Evolutionary conservation across 371 early-diverging fungal genomes (phyloP).

Genomic region (Nosema muscidifuracis): DNA sequence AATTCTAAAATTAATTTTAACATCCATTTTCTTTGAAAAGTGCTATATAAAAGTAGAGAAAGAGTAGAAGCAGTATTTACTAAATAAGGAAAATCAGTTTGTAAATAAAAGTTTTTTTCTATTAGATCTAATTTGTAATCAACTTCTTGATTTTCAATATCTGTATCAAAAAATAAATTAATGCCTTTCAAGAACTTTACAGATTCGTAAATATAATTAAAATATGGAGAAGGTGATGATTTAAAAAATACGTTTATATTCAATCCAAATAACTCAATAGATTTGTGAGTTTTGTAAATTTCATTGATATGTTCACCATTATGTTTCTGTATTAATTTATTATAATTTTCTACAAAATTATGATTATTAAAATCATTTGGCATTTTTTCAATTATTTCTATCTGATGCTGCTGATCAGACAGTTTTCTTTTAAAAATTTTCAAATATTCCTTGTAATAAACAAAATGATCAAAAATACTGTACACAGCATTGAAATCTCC

Average conservation of each 20-base stretch:
- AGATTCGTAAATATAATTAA: background rate
- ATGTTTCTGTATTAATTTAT: background rate
- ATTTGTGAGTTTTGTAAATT: background rate
- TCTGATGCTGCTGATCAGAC: background rate
- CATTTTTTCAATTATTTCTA: background rate
- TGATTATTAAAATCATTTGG: background rate
- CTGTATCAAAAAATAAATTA: background rate
- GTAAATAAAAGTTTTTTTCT: slow-evolving; percentile 6
- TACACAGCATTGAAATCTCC: slow-evolving; percentile 73
- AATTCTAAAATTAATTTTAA: slow-evolving; percentile 63
- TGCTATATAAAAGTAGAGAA: slow-evolving; percentile 65
- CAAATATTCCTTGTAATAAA: slow-evolving; percentile 53
- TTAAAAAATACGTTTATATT: background rate
- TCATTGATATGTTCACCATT: background rate
- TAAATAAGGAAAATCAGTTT: slow-evolving; percentile 63
- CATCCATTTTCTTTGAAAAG: slow-evolving; percentile 69
- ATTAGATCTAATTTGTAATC: background rate
- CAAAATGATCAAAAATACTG: slow-evolving; percentile 70
- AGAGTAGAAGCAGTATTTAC: slow-evolving; percentile 65
- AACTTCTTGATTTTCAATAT: background rate
- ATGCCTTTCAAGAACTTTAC: background rate
- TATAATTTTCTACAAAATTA: background rate
- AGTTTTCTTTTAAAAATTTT: slow-evolving; percentile 2
- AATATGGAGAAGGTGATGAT: background rate
- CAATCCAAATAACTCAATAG: background rate